Conservation (phyloP, 352 stramenopile species). For the Pythium insidiosum region DNA sequence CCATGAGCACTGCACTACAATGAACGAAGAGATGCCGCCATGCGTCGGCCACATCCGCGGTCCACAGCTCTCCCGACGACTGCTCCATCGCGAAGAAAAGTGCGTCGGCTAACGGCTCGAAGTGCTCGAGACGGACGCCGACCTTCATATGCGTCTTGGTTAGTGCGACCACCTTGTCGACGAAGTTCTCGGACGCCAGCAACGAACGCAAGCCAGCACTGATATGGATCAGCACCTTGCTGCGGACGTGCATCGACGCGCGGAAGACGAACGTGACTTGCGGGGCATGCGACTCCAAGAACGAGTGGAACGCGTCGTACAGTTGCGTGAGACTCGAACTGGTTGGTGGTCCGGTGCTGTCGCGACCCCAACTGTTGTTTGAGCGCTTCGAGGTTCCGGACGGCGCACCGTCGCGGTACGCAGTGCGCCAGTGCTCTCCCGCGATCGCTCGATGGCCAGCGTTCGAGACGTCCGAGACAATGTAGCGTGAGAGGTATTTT, state of each 20-base stretch:
- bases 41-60: constrained; percentile 24
- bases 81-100: constrained; percentile 75
- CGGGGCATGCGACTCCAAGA: constrained; percentile 28
- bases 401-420: constrained; percentile 20
- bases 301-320: constrained; percentile 39
- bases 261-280: constrained; percentile 35
- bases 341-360: constrained; percentile 11
- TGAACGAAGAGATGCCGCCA: constrained; percentile 32
- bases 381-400: constrained; percentile 7
- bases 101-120: constrained; percentile 81
- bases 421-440: constrained; percentile 22
- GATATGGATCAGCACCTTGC: constrained; percentile 88
- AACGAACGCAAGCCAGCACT: constrained; percentile 39
- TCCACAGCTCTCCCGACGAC: constrained; percentile 25
- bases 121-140: constrained; percentile 84
- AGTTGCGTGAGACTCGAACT: constrained; percentile 21
- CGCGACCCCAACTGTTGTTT: constrained; percentile 5
- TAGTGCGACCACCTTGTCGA: constrained; percentile 48
- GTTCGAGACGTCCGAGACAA: constrained; percentile 25
- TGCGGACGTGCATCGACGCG: constrained; percentile 48
- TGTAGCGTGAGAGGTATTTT: constrained; percentile 25
- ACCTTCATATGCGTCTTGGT: constrained; percentile 66
- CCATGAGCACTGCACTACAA: constrained; percentile 26
- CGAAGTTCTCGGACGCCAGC: constrained; percentile 32
- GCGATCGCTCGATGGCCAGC: constrained; percentile 17